Base-by-base conservation (phyloP, 352 stramenopile species). In the Globisporangium radiosum region DNA sequence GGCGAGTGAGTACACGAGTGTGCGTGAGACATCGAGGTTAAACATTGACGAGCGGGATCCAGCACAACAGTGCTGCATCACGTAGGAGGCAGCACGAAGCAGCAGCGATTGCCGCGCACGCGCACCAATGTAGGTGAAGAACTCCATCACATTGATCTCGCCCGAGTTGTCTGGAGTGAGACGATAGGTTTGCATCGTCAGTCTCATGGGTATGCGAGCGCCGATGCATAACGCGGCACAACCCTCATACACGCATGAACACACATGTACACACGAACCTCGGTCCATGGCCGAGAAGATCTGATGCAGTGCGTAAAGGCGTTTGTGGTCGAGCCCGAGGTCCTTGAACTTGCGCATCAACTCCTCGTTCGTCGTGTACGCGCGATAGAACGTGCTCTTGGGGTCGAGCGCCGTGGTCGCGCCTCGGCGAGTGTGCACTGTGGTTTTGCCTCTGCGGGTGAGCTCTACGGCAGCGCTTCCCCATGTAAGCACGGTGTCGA, bases 131-230 rank as follows among this genome's bases (percentile, higher is more conserved):
- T 84, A 90, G 36, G 68, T 68, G 62, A 90, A 87, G 65, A 88
- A 88, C 60, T 90, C 78, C 37, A 70, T 51, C 53, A 88, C 60
- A 53, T 82, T 87, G 66, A 88, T 85, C 61, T 85, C 72, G 8
- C 75, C 71, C 9, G 76, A 87, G 59, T 70, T 73, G 65, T 89
- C 79, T 83, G 13, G 4, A 33, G 25, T 33, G 25, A 33, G 25
- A 33, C 25, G 25, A 33, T 33, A 33, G 25, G 25, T 33, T 33
- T 2, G 25, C 25, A 33, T 33, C 25, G 25, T 33, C 25, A 33
- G 25, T 33, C 25, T 33, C 25, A 33, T 33, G 25, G 25, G 25
- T 1, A 33, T 33, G 25, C 25, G 25, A 33, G 25, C 43, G 2
- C 43, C 43, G 43, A 47, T 11, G 25, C 25, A 33, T 33, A 33